Percentiles rank a stretch among this genome's conserved stretches.
Conservation (phyloP, 2,329 filamentous ascomycete genomes). For the Talaromyces sp. region DNA sequence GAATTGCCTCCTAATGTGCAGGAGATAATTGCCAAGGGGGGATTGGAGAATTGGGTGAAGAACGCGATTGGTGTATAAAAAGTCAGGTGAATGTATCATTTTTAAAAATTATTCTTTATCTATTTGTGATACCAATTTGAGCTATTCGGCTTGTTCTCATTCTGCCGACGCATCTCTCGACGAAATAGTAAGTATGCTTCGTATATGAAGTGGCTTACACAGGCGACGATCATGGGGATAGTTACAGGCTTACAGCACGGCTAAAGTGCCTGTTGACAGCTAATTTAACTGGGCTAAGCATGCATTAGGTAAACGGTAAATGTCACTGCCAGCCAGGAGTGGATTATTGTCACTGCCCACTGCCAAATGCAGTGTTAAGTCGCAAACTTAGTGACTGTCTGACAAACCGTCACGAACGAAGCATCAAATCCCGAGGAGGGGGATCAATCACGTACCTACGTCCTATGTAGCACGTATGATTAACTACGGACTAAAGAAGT, state of each 20-base stretch:
- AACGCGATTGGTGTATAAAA: conserved; percentile 55
- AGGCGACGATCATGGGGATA: conserved; percentile 5
- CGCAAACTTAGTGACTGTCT: background rate
- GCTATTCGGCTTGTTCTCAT: background rate
- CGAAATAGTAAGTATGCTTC: background rate
- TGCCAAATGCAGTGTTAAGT: background rate
- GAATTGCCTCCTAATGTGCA: conserved; percentile 84
- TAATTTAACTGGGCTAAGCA: too few species aligned
- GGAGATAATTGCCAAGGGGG: conserved; percentile 75
- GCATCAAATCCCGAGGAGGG: conserved; percentile 5
- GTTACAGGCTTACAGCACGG: background rate
- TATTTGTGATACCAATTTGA: conserved; percentile 7
- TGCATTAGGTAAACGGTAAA: background rate
- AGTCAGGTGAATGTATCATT: background rate
- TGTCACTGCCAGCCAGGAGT: background rate
- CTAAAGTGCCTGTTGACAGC: background rate
- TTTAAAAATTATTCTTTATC: background rate
- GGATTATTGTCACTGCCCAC: too few species aligned
- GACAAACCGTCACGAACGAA: background rate
- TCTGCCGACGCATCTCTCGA: background rate
- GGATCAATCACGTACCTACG: background rate
- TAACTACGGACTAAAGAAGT: background rate
- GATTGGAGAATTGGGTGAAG: conserved; percentile 81
- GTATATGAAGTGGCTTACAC: background rate
- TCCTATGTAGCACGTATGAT: background rate